These are phyloP conservation scores for Astrothelium macrocarpum DNA, from an alignment of 495 filamentous ascomycete species.

Conservation along the genomic window DNA sequence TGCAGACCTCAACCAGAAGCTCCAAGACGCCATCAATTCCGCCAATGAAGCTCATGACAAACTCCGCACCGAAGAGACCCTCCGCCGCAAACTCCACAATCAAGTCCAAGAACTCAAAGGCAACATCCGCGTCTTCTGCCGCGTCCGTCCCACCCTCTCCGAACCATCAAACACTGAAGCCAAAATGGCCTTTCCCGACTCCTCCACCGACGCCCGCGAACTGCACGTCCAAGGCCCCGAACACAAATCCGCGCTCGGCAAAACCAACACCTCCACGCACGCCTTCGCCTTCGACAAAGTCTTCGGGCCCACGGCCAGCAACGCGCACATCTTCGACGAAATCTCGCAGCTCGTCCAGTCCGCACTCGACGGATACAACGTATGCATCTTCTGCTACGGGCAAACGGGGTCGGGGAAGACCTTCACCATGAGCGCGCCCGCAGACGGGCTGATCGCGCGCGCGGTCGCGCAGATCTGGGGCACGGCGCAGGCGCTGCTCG, in stretches of 20 bases:
- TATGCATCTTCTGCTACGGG: slow-evolving; percentile 98
- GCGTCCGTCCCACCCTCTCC: slow-evolving; percentile 72
- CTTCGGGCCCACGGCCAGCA: slow-evolving; percentile 67
- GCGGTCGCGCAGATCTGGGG: slow-evolving; percentile 89
- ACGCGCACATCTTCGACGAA: slow-evolving; percentile 86
- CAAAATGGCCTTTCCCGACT: slow-evolving; percentile 69
- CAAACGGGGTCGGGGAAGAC: slow-evolving; percentile 98
- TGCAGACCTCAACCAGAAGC: slow-evolving; percentile 60
- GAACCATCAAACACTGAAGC: slow-evolving; percentile 45
- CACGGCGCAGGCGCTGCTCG: slow-evolving; percentile 66
- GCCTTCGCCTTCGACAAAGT: slow-evolving; percentile 91
- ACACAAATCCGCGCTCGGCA: slow-evolving; percentile 74
- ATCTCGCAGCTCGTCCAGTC: slow-evolving; percentile 96
- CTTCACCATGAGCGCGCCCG: slow-evolving; percentile 76
- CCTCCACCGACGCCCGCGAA: slow-evolving; percentile 67
- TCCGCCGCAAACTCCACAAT: slow-evolving; percentile 88
- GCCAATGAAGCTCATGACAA: slow-evolving; percentile 67
- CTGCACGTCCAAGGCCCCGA: slow-evolving; percentile 74
- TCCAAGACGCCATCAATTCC: slow-evolving; percentile 64
- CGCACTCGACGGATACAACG: slow-evolving; percentile 95
- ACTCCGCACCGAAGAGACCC: slow-evolving; percentile 80
- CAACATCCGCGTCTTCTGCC: slow-evolving; percentile 96
- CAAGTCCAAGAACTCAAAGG: slow-evolving; percentile 98
- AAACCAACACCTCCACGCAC: slow-evolving; percentile 61
- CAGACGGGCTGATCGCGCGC: slow-evolving; percentile 90